These are phyloP conservation scores for Globisporangium recalcitrans DNA, from an alignment of 352 stramenopile species.

Conservation along the genomic window DNA sequence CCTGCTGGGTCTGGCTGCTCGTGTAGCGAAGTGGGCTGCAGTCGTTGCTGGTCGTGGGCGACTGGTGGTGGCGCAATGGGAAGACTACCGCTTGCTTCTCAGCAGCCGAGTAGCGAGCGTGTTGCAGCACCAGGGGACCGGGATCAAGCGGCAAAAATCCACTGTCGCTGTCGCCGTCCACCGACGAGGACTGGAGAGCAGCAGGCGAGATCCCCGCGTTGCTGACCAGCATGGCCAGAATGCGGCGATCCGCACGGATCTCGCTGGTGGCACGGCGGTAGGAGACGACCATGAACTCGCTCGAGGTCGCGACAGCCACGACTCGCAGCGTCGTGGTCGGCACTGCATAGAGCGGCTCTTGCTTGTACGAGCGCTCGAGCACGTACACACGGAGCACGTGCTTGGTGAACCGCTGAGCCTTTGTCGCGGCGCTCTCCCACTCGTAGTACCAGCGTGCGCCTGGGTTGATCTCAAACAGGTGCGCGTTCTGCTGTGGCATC, in stretches of 20 bases:
- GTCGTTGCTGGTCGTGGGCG: constrained; percentile 3
- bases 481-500: constrained; percentile 1
- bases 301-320: constrained; percentile 36
- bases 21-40: neutral
- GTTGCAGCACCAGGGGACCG: neutral
- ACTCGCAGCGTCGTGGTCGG: constrained; percentile 25
- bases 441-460: constrained; percentile 65
- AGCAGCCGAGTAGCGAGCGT: neutral
- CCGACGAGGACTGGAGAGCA: neutral
- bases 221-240: constrained; percentile 22
- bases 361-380: constrained; percentile 23
- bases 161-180: constrained; percentile 15
- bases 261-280: constrained; percentile 52
- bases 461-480: constrained; percentile 57
- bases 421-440: constrained; percentile 61
- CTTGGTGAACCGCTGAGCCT: constrained; percentile 55
- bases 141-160: constrained; percentile 9
- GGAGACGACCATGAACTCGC: constrained; percentile 60
- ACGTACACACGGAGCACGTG: constrained; percentile 58
- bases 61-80: constrained; percentile 14
- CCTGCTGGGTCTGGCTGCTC: constrained; percentile 10
- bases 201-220: constrained; percentile 6
- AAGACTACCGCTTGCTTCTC: constrained; percentile 9
- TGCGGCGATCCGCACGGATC: constrained; percentile 31
- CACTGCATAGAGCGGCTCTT: neutral